Conservation (phyloP, 371 early-diverging fungal genomes). For the Saksenaea vasiformis region DNA sequence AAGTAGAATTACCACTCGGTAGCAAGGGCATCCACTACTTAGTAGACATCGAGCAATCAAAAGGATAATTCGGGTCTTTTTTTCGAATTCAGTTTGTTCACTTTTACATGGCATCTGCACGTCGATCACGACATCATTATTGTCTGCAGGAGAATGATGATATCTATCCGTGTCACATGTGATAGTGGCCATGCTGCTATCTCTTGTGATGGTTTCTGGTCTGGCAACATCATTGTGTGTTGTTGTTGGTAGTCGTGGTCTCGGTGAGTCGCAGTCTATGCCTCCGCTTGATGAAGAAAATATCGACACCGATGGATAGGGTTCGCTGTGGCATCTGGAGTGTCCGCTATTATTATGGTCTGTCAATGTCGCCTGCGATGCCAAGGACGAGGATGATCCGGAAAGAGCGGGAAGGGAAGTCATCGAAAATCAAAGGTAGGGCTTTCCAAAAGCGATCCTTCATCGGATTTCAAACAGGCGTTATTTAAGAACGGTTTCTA, state of each 20-base stretch:
- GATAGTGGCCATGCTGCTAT: neutral
- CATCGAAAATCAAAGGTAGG: neutral
- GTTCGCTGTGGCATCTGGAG: no score
- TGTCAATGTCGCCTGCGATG: neutral
- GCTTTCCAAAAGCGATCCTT: neutral
- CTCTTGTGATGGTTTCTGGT: neutral
- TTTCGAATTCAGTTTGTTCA: neutral
- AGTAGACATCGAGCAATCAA: conserved; percentile 37
- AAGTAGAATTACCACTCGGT: conserved; percentile 35
- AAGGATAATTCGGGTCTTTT: conserved; percentile 18
- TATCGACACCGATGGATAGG: no score
- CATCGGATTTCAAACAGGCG: neutral
- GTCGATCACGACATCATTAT: neutral
- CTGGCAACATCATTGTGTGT: neutral
- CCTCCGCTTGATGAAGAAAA: no score
- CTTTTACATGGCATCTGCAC: neutral
- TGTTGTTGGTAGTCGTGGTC: neutral
- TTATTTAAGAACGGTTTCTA: no score
- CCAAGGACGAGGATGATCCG: neutral
- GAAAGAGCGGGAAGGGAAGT: neutral
- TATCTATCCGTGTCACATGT: neutral
- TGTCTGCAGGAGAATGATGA: neutral
- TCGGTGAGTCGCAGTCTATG: no score
- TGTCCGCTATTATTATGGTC: neutral
- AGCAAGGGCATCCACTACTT: conserved; percentile 46